Evolutionary conservation across 805 yeast species (phyloP), one percentile per base, ranked within the genome.

Genomic region (Ogataea pini): DNA sequence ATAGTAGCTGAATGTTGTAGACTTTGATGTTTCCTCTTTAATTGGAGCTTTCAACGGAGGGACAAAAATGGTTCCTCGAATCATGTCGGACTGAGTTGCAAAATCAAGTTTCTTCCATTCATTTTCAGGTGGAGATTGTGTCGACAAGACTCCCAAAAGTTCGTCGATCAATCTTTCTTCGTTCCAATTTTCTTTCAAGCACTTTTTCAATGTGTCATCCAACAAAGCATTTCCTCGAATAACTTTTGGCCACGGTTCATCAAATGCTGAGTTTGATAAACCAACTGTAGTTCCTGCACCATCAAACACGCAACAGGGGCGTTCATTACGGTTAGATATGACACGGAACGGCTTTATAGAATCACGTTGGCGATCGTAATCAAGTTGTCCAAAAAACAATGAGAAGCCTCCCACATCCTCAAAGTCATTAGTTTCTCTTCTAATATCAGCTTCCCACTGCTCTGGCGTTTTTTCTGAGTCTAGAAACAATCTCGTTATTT

Each of bases 181-280:
- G 7, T 48, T 42, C 49, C 55, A 49, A 1, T 46, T 32, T 9
- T 56, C 60, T 16, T 48, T 40, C 2, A 48, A 37, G 7, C 68
- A 57, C 2, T 49, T 49, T 1, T 45, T 43, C 5, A 74, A 73
- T 71, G 49, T 69, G 59, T 47, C 63, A 65, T 68, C 79, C 70
- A 64, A 79, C 69, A 54, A 88, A 86, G 51, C 77, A 78, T 65
- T 83, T 70, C 92, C 97, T 4, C 68, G 45, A 4, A 60, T 55
- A 0, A 85, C 85, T 58, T 91, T 92, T 0, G 77, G 76, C 97
- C 98, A 91, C 6, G 88, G 85, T 20, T 80, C 72, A 25, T 75
- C 71, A 55, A 72, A 78, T n/a, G 79, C 67, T 2, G 91, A 85
- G 61, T 87, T 87, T 1, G 91, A 84, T 12, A 87, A 59, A 1